phyloP scores from a whole-genome alignment of 202 grass and related monocot genomes.

The Eragrostis tef region DNA sequence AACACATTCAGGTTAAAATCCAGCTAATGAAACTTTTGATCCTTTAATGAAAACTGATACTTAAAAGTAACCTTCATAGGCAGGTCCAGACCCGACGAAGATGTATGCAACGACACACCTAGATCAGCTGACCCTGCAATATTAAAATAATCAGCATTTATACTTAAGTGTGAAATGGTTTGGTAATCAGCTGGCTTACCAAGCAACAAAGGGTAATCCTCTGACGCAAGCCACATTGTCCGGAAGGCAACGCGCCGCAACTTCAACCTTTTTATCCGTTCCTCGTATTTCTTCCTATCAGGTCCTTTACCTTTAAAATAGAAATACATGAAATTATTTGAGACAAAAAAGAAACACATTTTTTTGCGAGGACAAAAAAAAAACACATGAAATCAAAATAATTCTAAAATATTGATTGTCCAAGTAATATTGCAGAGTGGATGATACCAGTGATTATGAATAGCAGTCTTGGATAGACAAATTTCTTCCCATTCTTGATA shows the following conservation, averaged over 20 bases:
- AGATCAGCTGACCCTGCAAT: slow-evolving; percentile 84
- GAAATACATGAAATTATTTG: slow-evolving; percentile 18
- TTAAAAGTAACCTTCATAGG: slow-evolving; percentile 87
- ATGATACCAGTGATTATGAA: slow-evolving; percentile 91
- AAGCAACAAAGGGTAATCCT: slow-evolving; percentile 94
- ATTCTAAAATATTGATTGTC: slow-evolving; percentile 1
- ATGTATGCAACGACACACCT: slow-evolving; percentile 91
- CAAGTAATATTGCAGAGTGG: slow-evolving; percentile 42
- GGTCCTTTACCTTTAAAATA: slow-evolving; percentile 83
- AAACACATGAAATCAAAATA: slow-evolving; percentile 27
- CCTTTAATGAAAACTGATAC: slow-evolving; percentile 23
- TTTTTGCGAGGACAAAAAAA: no score
- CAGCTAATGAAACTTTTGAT: slow-evolving; percentile 23
- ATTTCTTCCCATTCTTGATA: slow-evolving; percentile 69
- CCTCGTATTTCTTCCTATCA: slow-evolving; percentile 87
- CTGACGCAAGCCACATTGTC: slow-evolving; percentile 94
- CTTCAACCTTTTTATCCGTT: slow-evolving; percentile 85
- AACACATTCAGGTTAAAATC: slow-evolving; percentile 31
- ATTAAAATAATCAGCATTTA: slow-evolving; percentile 39
- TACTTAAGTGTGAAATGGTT: not conserved
- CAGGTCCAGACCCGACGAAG: slow-evolving; percentile 91
- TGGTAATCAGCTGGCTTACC: slow-evolving; percentile 54
- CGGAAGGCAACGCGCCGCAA: slow-evolving; percentile 83
- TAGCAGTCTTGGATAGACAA: slow-evolving; percentile 76
- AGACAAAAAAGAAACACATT: no score